Base-by-base conservation (phyloP, 1,284 basidiomycete species). In the Ceratobasidium sp. region DNA sequence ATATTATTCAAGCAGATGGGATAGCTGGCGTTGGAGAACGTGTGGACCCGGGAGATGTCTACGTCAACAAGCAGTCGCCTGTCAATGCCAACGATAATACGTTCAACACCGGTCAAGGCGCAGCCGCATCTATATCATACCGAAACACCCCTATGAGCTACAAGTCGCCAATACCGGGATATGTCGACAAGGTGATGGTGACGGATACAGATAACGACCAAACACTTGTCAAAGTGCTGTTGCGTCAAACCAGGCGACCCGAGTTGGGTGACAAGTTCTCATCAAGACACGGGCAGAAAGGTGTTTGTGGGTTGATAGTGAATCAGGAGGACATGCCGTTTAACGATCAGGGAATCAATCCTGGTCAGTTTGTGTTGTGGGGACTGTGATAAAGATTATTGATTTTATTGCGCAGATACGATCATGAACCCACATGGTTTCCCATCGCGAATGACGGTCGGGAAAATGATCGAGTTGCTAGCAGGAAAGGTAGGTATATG, bases 361-460 rank as follows among this genome's bases (percentile, higher is more conserved):
- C 92, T 71, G 92, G 93, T 92, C 79, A 75, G 85, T 72, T 18
- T 36, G 32, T 59, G 41, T 14, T 32, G 26, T 48, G n/a, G 26
- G 16, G 30, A n/a, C 16, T 39, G 12, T 34, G 28, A 60, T 28
- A 5, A 23, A 2, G 9, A 18, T 14, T 32, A n/a, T 26, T 58
- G 1, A 18, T 3, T 0, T n/a, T 58, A 18, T 14, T 34, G 23
- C 2, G 69, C 82, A 89, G 97, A 99, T 82, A 94, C 97, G 23
- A 98, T 99, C 83, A 99, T 99, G 97, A 99, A 99, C 80, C 97
- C 97, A 2, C 97, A 99, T 82, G 97, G 97, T 78, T 99, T 99
- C 86, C 97, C 97, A 1, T 97, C 95, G 72, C 94, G 97, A 70
- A 99, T 99, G 97, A 98, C 97, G 39, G 97, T 99, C 46, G 97